These are phyloP conservation scores for Selenicereus undatus DNA, from an alignment of 148 eudicot genomes.

Conservation along the genomic window DNA sequence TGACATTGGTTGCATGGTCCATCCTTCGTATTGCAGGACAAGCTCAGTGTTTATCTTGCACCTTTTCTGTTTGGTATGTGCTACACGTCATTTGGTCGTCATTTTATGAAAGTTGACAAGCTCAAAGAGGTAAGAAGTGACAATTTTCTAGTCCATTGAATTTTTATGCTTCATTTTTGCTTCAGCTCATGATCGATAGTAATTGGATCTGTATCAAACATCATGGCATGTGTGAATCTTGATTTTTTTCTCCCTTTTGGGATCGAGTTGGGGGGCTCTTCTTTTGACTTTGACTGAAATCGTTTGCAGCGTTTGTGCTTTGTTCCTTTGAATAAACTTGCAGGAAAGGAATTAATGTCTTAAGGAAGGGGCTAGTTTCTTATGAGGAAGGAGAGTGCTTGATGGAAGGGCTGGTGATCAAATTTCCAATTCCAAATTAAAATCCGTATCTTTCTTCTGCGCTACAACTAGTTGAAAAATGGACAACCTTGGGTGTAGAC, in stretches of 20 bases:
- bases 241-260: neutral
- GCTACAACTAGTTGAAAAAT: no score
- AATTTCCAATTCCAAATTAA: no score
- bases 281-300: neutral
- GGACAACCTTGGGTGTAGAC: no score
- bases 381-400: neutral
- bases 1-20: neutral
- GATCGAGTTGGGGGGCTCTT: neutral
- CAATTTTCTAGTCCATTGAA: neutral
- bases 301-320: neutral
- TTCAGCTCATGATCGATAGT: neutral
- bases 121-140: constrained; percentile 55
- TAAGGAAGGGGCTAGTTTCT: neutral
- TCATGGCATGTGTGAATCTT: neutral
- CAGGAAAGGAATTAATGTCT: neutral
- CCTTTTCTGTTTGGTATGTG: constrained; percentile 85
- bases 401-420: neutral
- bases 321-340: neutral
- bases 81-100: constrained; percentile 91
- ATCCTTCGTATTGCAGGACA: constrained; percentile 41
- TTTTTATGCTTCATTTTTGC: neutral
- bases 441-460: no score
- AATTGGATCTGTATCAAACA: neutral
- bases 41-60: constrained; percentile 69
- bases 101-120: constrained; percentile 75